A percentile compares a stretch with the other conserved stretches of the same genome.
Conservation (phyloP, 495 filamentous ascomycete species). For the Penicillium alfredii region DNA sequence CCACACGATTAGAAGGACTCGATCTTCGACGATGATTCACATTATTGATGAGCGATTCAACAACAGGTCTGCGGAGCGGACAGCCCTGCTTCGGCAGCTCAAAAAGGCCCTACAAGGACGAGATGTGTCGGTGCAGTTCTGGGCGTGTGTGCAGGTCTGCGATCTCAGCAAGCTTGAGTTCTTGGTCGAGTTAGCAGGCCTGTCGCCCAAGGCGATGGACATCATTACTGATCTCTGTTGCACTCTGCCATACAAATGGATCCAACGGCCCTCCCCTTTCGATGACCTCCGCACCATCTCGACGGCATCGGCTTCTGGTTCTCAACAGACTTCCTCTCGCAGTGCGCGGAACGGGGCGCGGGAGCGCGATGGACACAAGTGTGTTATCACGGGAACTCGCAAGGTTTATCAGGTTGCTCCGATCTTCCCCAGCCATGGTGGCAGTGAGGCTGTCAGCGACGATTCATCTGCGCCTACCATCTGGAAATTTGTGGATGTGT, state of each 20-base stretch:
- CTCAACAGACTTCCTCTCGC: not conserved
- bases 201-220: not conserved
- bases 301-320: not conserved
- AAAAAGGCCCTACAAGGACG: not conserved
- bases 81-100: constrained; percentile 1
- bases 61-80: not conserved
- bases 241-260: constrained; percentile 6
- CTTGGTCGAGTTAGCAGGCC: not conserved
- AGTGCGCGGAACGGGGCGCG: constrained; percentile 1
- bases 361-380: constrained; percentile 8
- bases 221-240: not conserved
- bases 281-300: not conserved
- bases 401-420: constrained; percentile 2
- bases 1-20: too few relatives aligned
- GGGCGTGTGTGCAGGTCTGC: constrained; percentile 10
- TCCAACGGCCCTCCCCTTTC: not conserved
- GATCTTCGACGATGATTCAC: not conserved
- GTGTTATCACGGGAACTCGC: constrained; percentile 8
- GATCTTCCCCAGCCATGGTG: constrained; percentile 2
- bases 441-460: not conserved
- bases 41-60: constrained; percentile 4
- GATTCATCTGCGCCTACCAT: not conserved
- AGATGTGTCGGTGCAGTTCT: constrained; percentile 3
- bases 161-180: constrained; percentile 7
- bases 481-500: constrained; percentile 6